Percentiles rank a stretch among this genome's conserved stretches.
Conservation (phyloP, 352 stramenopile species). For the Globisporangium carolinianum region DNA sequence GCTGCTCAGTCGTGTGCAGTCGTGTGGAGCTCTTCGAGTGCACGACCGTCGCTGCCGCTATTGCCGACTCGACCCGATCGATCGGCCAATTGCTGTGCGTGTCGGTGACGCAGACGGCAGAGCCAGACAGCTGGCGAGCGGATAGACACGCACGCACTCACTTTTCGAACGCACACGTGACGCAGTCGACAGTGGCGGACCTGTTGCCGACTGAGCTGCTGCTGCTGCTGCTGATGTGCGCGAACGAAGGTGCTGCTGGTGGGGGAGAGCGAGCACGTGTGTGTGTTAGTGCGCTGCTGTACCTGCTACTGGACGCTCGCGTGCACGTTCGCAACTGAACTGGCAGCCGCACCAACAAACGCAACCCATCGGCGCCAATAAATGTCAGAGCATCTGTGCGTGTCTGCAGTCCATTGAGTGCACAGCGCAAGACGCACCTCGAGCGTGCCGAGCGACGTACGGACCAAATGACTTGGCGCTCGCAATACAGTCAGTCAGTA, state of each 20-base stretch:
- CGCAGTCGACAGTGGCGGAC: neutral
- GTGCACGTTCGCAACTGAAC: too few species aligned
- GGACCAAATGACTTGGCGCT: neutral
- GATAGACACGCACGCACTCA: slow-evolving; percentile 5
- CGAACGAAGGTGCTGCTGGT: too few species aligned
- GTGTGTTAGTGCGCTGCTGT: neutral
- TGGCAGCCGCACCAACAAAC: too few species aligned
- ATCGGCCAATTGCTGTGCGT: neutral
- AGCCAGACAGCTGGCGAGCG: neutral
- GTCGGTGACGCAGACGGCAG: neutral
- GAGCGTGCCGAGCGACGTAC: neutral
- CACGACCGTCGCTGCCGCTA: neutral
- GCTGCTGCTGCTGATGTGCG: neutral
- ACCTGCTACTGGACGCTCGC: neutral
- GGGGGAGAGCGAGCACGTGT: too few species aligned
- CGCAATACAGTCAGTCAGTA: too few species aligned
- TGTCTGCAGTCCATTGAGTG: too few species aligned
- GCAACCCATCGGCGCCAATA: too few species aligned
- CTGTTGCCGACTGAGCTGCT: neutral
- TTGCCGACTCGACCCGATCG: neutral
- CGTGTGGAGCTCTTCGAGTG: neutral
- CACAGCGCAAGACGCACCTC: too few species aligned
- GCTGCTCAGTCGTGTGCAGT: neutral
- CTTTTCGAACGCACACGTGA: neutral
- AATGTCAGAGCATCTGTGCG: too few species aligned